Percentiles rank a stretch among this genome's conserved stretches.
These are phyloP conservation scores for Amanita polypyramis DNA, from an alignment of 768 basidiomycete species.

Conservation along the genomic window DNA sequence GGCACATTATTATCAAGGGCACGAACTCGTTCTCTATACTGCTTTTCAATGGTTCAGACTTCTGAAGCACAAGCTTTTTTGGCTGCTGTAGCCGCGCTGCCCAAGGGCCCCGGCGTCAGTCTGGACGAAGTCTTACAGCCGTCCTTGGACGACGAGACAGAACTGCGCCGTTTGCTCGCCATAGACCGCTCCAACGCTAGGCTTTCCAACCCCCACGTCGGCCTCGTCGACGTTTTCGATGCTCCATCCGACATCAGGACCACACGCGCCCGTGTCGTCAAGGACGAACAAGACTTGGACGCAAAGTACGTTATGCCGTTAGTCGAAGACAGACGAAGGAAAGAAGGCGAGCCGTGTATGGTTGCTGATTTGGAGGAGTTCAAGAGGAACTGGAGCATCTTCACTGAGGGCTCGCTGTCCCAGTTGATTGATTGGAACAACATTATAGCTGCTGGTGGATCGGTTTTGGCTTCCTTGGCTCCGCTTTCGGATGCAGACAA, in stretches of 20 bases:
- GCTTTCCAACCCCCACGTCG: slow-evolving; percentile 4
- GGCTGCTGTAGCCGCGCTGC: background rate
- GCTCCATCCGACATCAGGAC: slow-evolving; percentile 6
- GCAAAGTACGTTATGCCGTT: slow-evolving; percentile 30
- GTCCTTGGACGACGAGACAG: slow-evolving; percentile 6
- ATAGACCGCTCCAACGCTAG: slow-evolving; percentile 1
- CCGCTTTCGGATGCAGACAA: slow-evolving; percentile 39
- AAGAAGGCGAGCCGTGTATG: slow-evolving; percentile 40
- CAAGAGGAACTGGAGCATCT: slow-evolving; percentile 53
- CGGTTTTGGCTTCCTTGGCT: slow-evolving; percentile 45
- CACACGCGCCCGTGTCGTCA: slow-evolving; percentile 4
- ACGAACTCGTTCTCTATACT: background rate
- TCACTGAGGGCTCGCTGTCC: slow-evolving; percentile 51
- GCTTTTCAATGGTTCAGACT: slow-evolving; percentile 3
- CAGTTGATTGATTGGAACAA: slow-evolving; percentile 54
- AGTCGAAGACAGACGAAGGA: slow-evolving; percentile 29
- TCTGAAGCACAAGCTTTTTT: slow-evolving; percentile 6
- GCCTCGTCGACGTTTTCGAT: slow-evolving; percentile 3
- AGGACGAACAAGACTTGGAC: slow-evolving; percentile 1
- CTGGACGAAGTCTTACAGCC: slow-evolving; percentile 2
- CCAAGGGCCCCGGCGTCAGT: background rate
- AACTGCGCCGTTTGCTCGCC: slow-evolving; percentile 3
- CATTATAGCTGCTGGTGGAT: slow-evolving; percentile 51
- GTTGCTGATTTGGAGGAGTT: slow-evolving; percentile 43
- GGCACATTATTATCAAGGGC: background rate